These are phyloP conservation scores for Peribolospora kevripleyi DNA, from an alignment of 768 basidiomycete species.

Conservation along the genomic window DNA sequence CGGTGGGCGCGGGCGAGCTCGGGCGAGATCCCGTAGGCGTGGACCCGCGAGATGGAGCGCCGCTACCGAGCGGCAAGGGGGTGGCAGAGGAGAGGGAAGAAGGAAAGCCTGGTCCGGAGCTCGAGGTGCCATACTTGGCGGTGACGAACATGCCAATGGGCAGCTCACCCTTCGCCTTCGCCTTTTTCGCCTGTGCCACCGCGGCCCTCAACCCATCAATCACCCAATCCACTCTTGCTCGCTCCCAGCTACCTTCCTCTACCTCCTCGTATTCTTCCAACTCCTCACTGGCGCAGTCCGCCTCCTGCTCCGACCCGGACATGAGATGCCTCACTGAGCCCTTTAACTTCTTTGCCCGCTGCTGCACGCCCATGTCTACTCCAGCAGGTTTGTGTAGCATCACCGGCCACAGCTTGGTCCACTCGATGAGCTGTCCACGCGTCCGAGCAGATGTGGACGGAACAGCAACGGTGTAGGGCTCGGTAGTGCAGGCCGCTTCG, in stretches of 20 bases:
- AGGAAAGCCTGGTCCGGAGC: slow-evolving; percentile 8
- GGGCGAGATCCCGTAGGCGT: slow-evolving; percentile 6
- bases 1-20: slow-evolving; percentile 4
- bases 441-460: slow-evolving; percentile 48
- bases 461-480: slow-evolving; percentile 36
- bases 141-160: slow-evolving; percentile 46
- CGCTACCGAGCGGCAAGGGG: neutral
- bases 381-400: no score
- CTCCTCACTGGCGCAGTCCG: slow-evolving; percentile 33
- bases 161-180: slow-evolving; percentile 36
- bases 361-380: no score
- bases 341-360: no score
- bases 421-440: slow-evolving; percentile 35
- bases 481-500: neutral
- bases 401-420: slow-evolving; percentile 56
- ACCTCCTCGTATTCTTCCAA: slow-evolving; percentile 25
- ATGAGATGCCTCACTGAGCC: slow-evolving; percentile 2
- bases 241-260: slow-evolving; percentile 30
- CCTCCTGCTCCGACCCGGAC: slow-evolving; percentile 37
- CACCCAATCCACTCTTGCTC: slow-evolving; percentile 42
- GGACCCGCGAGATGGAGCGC: slow-evolving; percentile 10
- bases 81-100: neutral
- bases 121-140: slow-evolving; percentile 6
- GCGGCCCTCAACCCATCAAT: slow-evolving; percentile 37
- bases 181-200: slow-evolving; percentile 28